Conservation (phyloP, 257 asterid genomes). For the Agastache rugosa region DNA sequence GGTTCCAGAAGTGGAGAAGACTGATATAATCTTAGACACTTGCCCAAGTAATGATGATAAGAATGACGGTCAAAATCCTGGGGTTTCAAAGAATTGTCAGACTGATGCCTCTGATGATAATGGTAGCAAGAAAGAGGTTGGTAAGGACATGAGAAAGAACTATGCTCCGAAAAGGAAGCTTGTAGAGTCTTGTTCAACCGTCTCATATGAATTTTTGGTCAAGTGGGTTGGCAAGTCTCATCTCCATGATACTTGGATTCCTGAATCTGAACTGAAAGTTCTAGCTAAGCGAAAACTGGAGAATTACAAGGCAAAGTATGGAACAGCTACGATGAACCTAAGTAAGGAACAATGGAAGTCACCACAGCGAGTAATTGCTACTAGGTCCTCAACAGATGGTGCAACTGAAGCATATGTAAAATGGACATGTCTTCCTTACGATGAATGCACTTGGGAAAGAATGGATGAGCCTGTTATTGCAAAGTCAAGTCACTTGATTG, state of each 20-base stretch:
- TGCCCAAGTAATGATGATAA: constrained; percentile 33
- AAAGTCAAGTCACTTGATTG: constrained; percentile 65
- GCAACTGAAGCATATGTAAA: constrained; percentile 74
- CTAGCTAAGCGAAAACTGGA: constrained; percentile 88
- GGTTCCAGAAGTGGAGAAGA: constrained; percentile 35
- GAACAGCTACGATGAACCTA: constrained; percentile 72
- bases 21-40: constrained; percentile 40
- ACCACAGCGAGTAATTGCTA: constrained; percentile 86
- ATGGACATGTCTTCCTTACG: constrained; percentile 91
- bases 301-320: constrained; percentile 89
- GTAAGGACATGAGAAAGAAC: constrained; percentile 37
- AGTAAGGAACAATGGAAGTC: constrained; percentile 90
- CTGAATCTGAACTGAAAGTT: constrained; percentile 83
- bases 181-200: constrained; percentile 47
- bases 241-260: constrained; percentile 83
- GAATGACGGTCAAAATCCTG: constrained; percentile 44
- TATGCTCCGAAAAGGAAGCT: constrained; percentile 46
- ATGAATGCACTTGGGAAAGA: constrained; percentile 99
- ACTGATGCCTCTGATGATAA: constrained; percentile 45
- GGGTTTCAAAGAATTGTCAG: constrained; percentile 44
- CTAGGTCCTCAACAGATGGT: constrained; percentile 69
- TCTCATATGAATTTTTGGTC: constrained; percentile 78
- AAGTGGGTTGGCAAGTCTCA: constrained; percentile 98
- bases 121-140: constrained; percentile 51
- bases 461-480: constrained; percentile 73